phyloP scores from a whole-genome alignment of 2,329 filamentous ascomycete species.

The Sporothrix pseudoabietina region DNA sequence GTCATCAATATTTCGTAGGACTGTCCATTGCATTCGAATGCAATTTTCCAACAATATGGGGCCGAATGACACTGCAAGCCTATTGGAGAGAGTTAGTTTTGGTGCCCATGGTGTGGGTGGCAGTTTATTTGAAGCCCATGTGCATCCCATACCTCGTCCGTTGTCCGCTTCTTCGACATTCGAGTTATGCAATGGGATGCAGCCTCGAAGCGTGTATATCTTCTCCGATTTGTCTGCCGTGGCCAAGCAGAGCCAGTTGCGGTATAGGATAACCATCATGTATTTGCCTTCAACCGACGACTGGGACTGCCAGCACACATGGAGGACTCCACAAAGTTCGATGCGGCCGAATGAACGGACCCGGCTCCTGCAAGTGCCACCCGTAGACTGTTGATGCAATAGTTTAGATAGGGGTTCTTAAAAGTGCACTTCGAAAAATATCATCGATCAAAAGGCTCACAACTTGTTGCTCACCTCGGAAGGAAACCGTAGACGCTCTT shows the following conservation, averaged over 20 bases:
- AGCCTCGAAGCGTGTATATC: constrained; percentile 73
- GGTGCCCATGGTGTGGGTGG: neutral
- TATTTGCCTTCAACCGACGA: constrained; percentile 73
- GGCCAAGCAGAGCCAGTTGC: constrained; percentile 76
- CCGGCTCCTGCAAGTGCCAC: constrained; percentile 60
- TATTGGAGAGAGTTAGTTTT: constrained; percentile 42
- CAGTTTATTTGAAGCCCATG: too few relatives aligned
- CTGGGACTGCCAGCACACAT: constrained; percentile 77
- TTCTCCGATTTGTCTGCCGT: constrained; percentile 64
- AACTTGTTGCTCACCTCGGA: constrained; percentile 58
- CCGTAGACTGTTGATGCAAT: constrained; percentile 46
- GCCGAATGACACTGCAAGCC: constrained; percentile 85
- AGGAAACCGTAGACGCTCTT: constrained; percentile 76
- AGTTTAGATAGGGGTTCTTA: neutral
- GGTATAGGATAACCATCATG: constrained; percentile 83
- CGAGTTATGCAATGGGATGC: constrained; percentile 66
- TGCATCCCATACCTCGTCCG: constrained; percentile 61
- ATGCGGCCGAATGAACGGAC: constrained; percentile 81
- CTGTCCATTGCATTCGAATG: constrained; percentile 76
- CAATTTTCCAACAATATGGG: constrained; percentile 86
- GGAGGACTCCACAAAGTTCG: constrained; percentile 76
- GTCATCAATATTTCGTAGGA: constrained; percentile 85
- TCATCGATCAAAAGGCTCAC: neutral
- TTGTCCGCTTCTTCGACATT: constrained; percentile 74
- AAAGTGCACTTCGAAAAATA: neutral